These are phyloP conservation scores for Trichosporon faecale DNA, from an alignment of 1,284 basidiomycete genomes.

Conservation along the genomic window DNA sequence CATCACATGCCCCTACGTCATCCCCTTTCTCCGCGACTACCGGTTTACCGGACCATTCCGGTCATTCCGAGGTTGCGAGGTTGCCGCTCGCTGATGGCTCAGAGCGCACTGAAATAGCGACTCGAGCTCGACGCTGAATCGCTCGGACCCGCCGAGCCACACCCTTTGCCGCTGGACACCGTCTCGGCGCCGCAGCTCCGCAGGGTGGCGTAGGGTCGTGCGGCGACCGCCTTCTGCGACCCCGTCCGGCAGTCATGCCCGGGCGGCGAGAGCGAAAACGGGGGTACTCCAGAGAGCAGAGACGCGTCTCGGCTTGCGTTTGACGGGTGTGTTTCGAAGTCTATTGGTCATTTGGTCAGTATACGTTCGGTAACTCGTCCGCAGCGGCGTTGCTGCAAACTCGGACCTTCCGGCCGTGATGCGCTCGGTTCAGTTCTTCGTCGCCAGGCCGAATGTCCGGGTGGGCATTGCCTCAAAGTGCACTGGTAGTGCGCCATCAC, in stretches of 20 bases:
- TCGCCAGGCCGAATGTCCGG: background rate
- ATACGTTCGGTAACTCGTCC: background rate
- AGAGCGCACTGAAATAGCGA: background rate
- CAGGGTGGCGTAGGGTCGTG: background rate
- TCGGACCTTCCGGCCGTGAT: background rate
- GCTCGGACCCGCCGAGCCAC: background rate
- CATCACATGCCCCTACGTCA: background rate
- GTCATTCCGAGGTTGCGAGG: background rate
- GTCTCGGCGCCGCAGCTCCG: background rate
- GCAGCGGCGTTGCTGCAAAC: background rate
- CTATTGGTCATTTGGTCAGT: background rate
- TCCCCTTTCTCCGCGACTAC: background rate
- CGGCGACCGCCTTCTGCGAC: background rate
- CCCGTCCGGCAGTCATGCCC: background rate
- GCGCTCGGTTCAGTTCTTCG: background rate
- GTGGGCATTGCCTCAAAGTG: background rate
- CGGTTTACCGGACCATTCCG: background rate
- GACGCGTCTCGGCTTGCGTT: background rate
- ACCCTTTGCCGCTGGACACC: background rate
- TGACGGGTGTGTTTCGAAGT: background rate
- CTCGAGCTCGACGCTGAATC: background rate
- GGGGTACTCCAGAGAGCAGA: background rate
- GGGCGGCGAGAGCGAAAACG: background rate
- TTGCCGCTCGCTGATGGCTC: too few relatives aligned
- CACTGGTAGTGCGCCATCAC: too few relatives aligned